A percentile compares a stretch with the other conserved stretches of the same genome.
These are phyloP conservation scores for Mortierella sp. DNA, from an alignment of 371 early-diverging fungal species.

Conservation along the genomic window DNA sequence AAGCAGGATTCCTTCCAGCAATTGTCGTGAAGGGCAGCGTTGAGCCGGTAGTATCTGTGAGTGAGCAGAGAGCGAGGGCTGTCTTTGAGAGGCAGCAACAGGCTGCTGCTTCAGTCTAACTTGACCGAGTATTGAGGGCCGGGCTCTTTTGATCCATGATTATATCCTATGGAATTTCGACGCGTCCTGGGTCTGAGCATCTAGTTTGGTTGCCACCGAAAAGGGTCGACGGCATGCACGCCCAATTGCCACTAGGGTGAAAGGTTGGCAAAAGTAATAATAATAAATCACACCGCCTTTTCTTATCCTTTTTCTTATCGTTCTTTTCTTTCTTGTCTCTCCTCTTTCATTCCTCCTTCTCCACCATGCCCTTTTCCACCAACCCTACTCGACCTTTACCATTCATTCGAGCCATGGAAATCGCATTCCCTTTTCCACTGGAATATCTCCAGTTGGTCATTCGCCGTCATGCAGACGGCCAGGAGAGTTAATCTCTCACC, in stretches of 20 bases:
- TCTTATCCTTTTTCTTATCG: background rate
- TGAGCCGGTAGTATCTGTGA: background rate
- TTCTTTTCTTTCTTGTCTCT: background rate
- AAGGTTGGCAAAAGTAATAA: too few relatives aligned
- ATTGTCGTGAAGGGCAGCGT: background rate
- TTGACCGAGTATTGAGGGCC: too few relatives aligned
- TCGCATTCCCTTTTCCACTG: background rate
- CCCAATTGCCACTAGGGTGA: too few relatives aligned
- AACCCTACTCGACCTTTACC: background rate
- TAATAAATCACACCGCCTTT: background rate
- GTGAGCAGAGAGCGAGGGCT: background rate
- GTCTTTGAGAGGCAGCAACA: background rate
- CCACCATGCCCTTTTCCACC: background rate
- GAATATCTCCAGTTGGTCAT: too few relatives aligned
- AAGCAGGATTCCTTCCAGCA: background rate
- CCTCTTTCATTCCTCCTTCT: background rate
- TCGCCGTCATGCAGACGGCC: too few relatives aligned
- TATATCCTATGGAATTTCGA: too few relatives aligned
- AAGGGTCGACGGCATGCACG: too few relatives aligned
- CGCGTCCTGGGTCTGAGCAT: too few relatives aligned
- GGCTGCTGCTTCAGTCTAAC: background rate
- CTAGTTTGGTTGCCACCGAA: too few relatives aligned
- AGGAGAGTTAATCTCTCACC: too few relatives aligned
- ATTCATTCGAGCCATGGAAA: background rate
- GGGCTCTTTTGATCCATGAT: too few relatives aligned